A percentile compares a stretch with the other conserved stretches of the same genome.
Evolutionary conservation across 371 early-diverging fungal species (phyloP).

Genomic region (Rhizomucor pusillus): DNA sequence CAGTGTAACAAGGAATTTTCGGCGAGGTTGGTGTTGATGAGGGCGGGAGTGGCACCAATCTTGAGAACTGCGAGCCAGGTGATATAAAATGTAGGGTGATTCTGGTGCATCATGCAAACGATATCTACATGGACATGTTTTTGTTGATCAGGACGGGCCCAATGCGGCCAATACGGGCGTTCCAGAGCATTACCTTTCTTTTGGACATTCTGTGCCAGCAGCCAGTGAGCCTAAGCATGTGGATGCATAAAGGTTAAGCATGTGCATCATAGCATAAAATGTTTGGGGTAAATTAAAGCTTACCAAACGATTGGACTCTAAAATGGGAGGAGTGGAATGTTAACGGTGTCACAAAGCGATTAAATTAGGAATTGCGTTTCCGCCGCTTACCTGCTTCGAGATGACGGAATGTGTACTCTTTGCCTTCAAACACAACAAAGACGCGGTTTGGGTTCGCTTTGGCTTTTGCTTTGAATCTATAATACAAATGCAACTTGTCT

Average conservation of each 20-base stretch:
- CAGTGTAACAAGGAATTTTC: conserved; percentile 31
- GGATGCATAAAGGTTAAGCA: conserved; percentile 3
- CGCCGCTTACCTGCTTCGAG: conserved; percentile 23
- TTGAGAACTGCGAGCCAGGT: conserved; percentile 26
- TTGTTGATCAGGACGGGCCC: background rate
- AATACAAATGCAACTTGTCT: conserved; percentile 24
- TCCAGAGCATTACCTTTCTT: conserved; percentile 14
- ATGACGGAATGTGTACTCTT: conserved; percentile 23
- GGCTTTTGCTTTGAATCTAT: conserved; percentile 27
- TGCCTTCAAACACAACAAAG: conserved; percentile 29
- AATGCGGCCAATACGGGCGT: too few relatives aligned
- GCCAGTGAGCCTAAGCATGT: conserved; percentile 24
- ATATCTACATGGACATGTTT: conserved; percentile 15
- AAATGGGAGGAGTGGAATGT: background rate
- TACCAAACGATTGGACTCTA: conserved; percentile 20
- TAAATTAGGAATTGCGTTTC: background rate
- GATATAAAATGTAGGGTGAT: conserved; percentile 33
- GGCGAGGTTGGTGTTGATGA: conserved; percentile 32
- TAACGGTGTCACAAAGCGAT: background rate
- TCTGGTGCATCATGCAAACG: conserved; percentile 35
- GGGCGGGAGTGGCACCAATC: conserved; percentile 30
- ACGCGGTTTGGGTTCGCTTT: conserved; percentile 17
- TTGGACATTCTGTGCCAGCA: conserved; percentile 20
- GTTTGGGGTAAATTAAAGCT: background rate
- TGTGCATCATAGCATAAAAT: too few relatives aligned